Evolutionary conservation across 371 early-diverging fungal species (phyloP).

Genomic region (Mucor velutinosus): DNA sequence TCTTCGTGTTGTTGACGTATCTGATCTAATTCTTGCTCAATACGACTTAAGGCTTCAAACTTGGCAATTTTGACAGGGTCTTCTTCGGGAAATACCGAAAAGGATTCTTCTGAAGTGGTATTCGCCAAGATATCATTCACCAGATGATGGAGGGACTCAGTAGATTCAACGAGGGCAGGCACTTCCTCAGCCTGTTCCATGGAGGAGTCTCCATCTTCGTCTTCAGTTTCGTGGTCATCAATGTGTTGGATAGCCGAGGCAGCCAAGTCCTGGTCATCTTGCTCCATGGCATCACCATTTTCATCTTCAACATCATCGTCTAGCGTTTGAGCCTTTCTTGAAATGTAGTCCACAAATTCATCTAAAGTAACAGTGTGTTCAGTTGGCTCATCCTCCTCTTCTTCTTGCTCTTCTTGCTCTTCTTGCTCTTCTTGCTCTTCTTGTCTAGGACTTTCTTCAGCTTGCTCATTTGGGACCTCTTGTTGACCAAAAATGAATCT

Average conservation of each 20-base stretch:
- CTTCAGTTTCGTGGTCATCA: not conserved
- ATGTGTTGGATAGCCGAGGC: not conserved
- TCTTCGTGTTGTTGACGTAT: slow-evolving; percentile 25
- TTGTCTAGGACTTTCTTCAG: slow-evolving; percentile 1
- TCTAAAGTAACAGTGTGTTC: not conserved
- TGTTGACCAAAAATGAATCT: slow-evolving; percentile 13
- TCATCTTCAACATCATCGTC: slow-evolving; percentile 4
- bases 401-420: not conserved
- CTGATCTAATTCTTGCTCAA: slow-evolving; percentile 30
- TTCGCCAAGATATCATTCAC: slow-evolving; percentile 4
- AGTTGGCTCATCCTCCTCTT: not conserved
- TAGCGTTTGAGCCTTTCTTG: not conserved
- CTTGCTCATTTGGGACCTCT: not conserved
- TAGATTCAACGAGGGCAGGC: slow-evolving; percentile 1
- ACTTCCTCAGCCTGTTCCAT: not conserved
- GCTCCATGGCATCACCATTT: slow-evolving; percentile 1
- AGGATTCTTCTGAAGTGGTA: not conserved
- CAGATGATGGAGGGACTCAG: not conserved
- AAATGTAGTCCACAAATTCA: slow-evolving; percentile 5
- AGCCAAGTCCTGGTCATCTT: not conserved
- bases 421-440: slow-evolving; percentile 14
- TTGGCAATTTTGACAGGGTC: slow-evolving; percentile 23
- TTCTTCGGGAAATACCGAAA: slow-evolving; percentile 9
- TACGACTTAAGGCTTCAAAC: slow-evolving; percentile 18
- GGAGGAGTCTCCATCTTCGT: not conserved